Evolutionary conservation across 75 land plant species (phyloP).

Genomic region (Cryptomeria japonica): DNA sequence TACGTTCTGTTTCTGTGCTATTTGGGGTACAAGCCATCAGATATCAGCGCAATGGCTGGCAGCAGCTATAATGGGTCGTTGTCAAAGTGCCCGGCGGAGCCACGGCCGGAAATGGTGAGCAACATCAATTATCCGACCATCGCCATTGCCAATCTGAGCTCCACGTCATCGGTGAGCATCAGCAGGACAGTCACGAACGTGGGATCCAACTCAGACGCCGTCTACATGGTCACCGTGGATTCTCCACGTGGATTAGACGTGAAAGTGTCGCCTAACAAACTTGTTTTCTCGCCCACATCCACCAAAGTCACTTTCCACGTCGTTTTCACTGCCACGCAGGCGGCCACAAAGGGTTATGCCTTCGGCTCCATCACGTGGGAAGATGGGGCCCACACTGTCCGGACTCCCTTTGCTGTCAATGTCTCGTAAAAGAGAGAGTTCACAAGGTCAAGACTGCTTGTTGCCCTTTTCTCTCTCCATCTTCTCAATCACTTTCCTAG

Average conservation of each 20-base stretch:
- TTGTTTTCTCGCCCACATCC: conserved; percentile 28
- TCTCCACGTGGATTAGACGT: conserved; percentile 38
- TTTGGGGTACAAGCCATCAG: conserved; percentile 45
- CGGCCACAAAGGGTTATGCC: conserved; percentile 43
- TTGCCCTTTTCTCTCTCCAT: too few relatives aligned
- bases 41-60: conserved; percentile 34
- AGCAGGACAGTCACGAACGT: conserved; percentile 52
- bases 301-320: conserved; percentile 27
- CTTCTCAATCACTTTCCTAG: neutral
- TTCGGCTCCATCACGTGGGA: conserved; percentile 74
- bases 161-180: conserved; percentile 9
- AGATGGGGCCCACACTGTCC: conserved; percentile 60
- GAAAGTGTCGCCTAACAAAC: conserved; percentile 41
- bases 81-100: conserved; percentile 26
- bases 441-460: neutral
- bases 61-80: neutral
- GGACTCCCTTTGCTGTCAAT: conserved; percentile 60
- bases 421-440: neutral
- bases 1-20: conserved; percentile 60
- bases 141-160: conserved; percentile 32
- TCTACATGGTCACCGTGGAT: conserved; percentile 31
- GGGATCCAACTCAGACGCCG: conserved; percentile 25
- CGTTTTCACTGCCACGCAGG: conserved; percentile 21
- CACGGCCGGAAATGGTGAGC: conserved; percentile 39
- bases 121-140: conserved; percentile 69